A percentile compares a stretch with the other conserved stretches of the same genome.
These are phyloP conservation scores for Deakozyma indianensis DNA, from an alignment of 805 yeast species.

Conservation along the genomic window DNA sequence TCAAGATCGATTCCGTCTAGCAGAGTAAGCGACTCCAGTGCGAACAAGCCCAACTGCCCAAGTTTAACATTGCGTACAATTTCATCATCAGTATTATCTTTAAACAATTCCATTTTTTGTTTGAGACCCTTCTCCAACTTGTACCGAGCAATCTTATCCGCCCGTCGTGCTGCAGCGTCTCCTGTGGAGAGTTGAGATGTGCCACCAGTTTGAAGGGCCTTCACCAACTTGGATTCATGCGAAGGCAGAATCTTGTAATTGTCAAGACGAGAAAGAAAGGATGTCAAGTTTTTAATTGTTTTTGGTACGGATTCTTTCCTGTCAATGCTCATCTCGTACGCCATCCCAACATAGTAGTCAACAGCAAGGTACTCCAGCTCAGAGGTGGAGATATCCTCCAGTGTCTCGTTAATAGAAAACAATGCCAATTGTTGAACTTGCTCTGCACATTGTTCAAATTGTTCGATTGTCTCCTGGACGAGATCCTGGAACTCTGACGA, in stretches of 20 bases:
- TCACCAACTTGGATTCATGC: neutral
- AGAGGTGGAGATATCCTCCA: slow-evolving; percentile 54
- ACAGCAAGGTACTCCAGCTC: slow-evolving; percentile 47
- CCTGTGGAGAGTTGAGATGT: slow-evolving; percentile 2
- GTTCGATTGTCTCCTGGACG: neutral
- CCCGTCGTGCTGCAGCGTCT: slow-evolving; percentile 36
- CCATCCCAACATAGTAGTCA: slow-evolving; percentile 42
- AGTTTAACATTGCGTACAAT: slow-evolving; percentile 37
- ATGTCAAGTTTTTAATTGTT: slow-evolving; percentile 8
- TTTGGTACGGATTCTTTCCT: slow-evolving; percentile 10
- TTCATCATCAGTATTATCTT: slow-evolving; percentile 45
- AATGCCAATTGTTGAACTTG: slow-evolving; percentile 34
- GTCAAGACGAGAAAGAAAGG: slow-evolving; percentile 13
- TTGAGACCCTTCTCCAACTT: slow-evolving; percentile 44
- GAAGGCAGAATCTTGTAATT: slow-evolving; percentile 12
- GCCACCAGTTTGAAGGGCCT: neutral
- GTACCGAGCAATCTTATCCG: slow-evolving; percentile 57
- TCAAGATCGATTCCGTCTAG: slow-evolving; percentile 55
- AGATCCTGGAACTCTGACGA: neutral
- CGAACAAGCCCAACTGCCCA: slow-evolving; percentile 38
- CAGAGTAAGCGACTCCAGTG: slow-evolving; percentile 38
- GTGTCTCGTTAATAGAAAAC: slow-evolving; percentile 56
- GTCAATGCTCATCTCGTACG: slow-evolving; percentile 18
- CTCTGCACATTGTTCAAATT: neutral
- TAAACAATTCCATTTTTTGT: slow-evolving; percentile 24